Evolutionary conservation across 208 protist species (phyloP).

Genomic region (Phytomonas francai): DNA sequence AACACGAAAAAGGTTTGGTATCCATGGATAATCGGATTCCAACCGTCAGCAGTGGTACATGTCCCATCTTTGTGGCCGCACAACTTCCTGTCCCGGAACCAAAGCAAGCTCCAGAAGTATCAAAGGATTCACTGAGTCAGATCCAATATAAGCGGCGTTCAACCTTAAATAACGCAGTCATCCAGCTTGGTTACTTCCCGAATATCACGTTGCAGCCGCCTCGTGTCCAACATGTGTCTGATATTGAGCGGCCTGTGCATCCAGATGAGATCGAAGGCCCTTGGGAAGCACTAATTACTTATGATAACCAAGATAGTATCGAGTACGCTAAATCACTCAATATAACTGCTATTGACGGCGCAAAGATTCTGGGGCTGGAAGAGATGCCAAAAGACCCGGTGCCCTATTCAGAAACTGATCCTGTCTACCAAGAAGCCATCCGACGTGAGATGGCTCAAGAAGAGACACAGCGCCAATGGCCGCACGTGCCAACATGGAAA

Average conservation of each 20-base stretch:
- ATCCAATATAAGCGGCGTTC: conserved; percentile 58
- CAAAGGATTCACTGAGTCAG: conserved; percentile 65
- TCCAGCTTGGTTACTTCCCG: conserved; percentile 84
- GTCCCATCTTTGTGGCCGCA: conserved; percentile 29
- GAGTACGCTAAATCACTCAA: conserved; percentile 58
- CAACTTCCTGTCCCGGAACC: conserved; percentile 62
- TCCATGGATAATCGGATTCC: neutral
- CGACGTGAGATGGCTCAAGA: conserved; percentile 60
- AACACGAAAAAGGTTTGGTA: neutral
- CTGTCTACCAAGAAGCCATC: conserved; percentile 69
- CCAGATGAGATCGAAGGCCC: conserved; percentile 87
- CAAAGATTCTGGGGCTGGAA: conserved; percentile 38
- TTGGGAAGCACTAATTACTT: conserved; percentile 78
- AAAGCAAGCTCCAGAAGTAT: conserved; percentile 26
- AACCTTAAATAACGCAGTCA: conserved; percentile 42
- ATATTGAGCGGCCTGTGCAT: conserved; percentile 70
- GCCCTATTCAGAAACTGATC: conserved; percentile 53
- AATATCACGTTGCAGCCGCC: conserved; percentile 57
- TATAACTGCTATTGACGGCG: conserved; percentile 59
- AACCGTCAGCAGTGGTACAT: neutral
- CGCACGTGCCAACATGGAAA: conserved; percentile 84
- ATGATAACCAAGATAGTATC: conserved; percentile 60
- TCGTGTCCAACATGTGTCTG: conserved; percentile 13
- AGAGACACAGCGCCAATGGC: conserved; percentile 83
- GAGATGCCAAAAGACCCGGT: conserved; percentile 25